phyloP scores from a whole-genome alignment of 192 early-diverging fungal species.

The Radiomyces spectabilis region DNA sequence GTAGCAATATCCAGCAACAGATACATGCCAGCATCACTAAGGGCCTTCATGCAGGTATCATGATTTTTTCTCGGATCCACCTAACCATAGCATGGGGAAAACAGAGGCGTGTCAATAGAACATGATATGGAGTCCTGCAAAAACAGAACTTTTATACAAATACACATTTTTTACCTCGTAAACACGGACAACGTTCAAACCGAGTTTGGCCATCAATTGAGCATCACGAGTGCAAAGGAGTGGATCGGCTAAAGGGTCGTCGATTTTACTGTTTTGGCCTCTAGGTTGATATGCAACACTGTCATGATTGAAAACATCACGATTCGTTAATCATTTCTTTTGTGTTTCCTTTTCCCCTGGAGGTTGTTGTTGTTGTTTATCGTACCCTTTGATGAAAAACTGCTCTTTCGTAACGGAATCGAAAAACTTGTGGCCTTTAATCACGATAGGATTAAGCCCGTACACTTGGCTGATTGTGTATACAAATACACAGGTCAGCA shows the following conservation, averaged over 20 bases:
- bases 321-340: constrained; percentile 1
- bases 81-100: constrained; percentile 3
- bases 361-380: background rate
- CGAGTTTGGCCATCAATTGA: constrained; percentile 54
- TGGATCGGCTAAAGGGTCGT: constrained; percentile 58
- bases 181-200: constrained; percentile 60
- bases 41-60: constrained; percentile 58
- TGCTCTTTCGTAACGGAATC: constrained; percentile 59
- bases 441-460: constrained; percentile 38
- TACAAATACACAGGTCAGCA: no score
- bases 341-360: background rate
- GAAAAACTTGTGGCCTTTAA: constrained; percentile 65
- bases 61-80: constrained; percentile 51
- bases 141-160: background rate
- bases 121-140: background rate
- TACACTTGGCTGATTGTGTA: no score
- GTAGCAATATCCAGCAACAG: constrained; percentile 55
- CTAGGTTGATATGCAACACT: constrained; percentile 61
- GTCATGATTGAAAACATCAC: background rate
- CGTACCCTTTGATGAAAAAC: constrained; percentile 60
- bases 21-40: constrained; percentile 58
- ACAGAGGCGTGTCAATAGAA: background rate
- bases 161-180: constrained; percentile 42
- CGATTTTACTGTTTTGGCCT: constrained; percentile 24
- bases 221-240: constrained; percentile 49